These are phyloP conservation scores for Diplotaxis tenuifolia DNA, from an alignment of 345 rosid genomes.

Conservation along the genomic window DNA sequence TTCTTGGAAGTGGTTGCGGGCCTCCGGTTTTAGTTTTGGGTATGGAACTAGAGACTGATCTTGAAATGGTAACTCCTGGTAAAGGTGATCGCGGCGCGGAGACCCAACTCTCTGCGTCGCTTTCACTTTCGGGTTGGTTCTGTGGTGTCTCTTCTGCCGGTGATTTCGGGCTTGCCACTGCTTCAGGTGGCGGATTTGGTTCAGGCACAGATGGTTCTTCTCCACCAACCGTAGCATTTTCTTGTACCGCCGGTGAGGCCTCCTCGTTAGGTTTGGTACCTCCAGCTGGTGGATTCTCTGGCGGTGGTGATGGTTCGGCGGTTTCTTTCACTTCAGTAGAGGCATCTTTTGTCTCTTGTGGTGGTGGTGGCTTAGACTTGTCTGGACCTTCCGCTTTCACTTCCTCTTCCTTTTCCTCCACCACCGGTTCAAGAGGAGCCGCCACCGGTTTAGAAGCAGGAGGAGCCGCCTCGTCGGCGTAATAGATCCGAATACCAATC, in stretches of 20 bases:
- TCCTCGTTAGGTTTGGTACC: slow-evolving; percentile 18
- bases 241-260: slow-evolving; percentile 14
- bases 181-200: slow-evolving; percentile 28
- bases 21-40: slow-evolving; percentile 47
- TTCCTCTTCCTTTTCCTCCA: slow-evolving; percentile 37
- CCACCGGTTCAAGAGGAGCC: slow-evolving; percentile 33
- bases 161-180: background rate
- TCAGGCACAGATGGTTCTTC: slow-evolving; percentile 30
- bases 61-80: slow-evolving; percentile 45
- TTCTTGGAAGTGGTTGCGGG: slow-evolving; percentile 53
- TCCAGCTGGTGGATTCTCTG: slow-evolving; percentile 19
- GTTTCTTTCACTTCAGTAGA: slow-evolving; percentile 27
- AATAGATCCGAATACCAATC: slow-evolving; percentile 71
- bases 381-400: slow-evolving; percentile 1
- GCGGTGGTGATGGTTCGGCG: background rate
- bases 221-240: slow-evolving; percentile 32
- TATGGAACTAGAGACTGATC: slow-evolving; percentile 44
- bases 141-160: slow-evolving; percentile 27
- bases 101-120: slow-evolving; percentile 18
- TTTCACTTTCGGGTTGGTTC: slow-evolving; percentile 23
- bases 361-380: slow-evolving; percentile 27
- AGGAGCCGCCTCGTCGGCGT: slow-evolving; percentile 45
- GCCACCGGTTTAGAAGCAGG: slow-evolving; percentile 21
- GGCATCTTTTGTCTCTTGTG: slow-evolving; percentile 10
- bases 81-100: slow-evolving; percentile 35